These are phyloP conservation scores for Neurospora sp. DNA, from an alignment of 495 filamentous ascomycete species.

Conservation along the genomic window DNA sequence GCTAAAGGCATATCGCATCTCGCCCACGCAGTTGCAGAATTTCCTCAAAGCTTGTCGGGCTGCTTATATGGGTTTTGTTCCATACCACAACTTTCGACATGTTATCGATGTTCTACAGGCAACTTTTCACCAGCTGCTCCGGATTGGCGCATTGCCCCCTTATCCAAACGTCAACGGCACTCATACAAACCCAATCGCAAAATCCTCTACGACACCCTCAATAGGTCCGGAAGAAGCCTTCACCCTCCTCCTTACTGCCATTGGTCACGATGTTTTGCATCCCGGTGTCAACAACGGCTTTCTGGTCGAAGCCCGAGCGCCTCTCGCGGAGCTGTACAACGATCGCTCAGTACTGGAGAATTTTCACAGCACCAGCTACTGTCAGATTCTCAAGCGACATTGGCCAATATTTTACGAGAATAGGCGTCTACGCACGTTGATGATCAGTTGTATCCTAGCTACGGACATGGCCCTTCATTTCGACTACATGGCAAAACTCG, in stretches of 20 bases:
- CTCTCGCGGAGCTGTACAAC: conserved; percentile 95
- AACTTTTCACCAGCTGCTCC: conserved; percentile 81
- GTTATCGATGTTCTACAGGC: conserved; percentile 94
- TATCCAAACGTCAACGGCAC: conserved; percentile 33
- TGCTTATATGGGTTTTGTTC: conserved; percentile 88
- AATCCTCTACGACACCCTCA: conserved; percentile 58
- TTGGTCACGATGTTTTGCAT: conserved; percentile 96
- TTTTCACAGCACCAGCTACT: conserved; percentile 96
- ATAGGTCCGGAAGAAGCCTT: conserved; percentile 78
- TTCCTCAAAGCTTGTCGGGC: conserved; percentile 77
- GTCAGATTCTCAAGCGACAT: conserved; percentile 85
- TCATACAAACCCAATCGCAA: conserved; percentile 16
- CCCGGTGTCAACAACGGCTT: conserved; percentile 98
- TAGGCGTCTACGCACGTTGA: conserved; percentile 66
- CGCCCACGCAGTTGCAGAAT: conserved; percentile 52
- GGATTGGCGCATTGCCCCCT: conserved; percentile 65
- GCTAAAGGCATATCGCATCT: conserved; percentile 64
- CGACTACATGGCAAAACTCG: conserved; percentile 83
- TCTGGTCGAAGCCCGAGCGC: conserved; percentile 82
- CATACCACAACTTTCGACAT: conserved; percentile 99
- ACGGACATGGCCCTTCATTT: conserved; percentile 97
- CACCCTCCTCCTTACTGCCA: conserved; percentile 82
- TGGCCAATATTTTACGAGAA: conserved; percentile 78
- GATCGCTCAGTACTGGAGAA: conserved; percentile 94
- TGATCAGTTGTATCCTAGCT: conserved; percentile 91